A percentile compares a stretch with the other conserved stretches of the same genome.
Conservation (phyloP, 192 early-diverging fungal genomes). For the Linnemannia schmuckeri region DNA sequence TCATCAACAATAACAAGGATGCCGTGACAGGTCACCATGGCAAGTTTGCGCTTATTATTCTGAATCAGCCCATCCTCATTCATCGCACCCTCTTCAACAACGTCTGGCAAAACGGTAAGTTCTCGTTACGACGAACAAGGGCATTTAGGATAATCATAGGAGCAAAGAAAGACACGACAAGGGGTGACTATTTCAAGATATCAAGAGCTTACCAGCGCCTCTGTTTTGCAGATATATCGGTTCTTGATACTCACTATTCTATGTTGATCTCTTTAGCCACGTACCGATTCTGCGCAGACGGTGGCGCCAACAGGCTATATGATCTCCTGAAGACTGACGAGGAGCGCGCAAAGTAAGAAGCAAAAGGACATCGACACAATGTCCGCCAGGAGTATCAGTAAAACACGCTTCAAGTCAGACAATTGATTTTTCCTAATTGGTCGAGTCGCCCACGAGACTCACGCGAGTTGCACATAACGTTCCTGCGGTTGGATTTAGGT, state of each 20-base stretch:
- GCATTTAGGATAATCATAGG: not conserved
- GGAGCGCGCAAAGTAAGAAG: slow-evolving; percentile 55
- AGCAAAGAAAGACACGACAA: not conserved
- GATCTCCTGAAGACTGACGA: slow-evolving; percentile 67
- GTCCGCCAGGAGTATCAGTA: not conserved
- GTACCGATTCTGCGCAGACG: slow-evolving; percentile 84
- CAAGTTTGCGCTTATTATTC: slow-evolving; percentile 71
- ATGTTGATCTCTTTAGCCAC: slow-evolving; percentile 56
- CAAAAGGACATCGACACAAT: not conserved
- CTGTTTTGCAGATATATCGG: not conserved
- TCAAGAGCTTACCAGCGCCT: too few relatives aligned
- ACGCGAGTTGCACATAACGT: slow-evolving; percentile 5
- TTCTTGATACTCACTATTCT: not conserved
- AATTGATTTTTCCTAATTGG: not conserved
- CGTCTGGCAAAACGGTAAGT: slow-evolving; percentile 58
- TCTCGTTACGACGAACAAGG: too few relatives aligned
- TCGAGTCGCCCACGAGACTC: not conserved
- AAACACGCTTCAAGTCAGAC: not conserved
- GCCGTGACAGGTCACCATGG: not conserved
- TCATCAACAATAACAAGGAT: not conserved
- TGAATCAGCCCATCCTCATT: slow-evolving; percentile 78
- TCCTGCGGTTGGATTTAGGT: slow-evolving; percentile 57
- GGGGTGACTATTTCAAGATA: too few relatives aligned
- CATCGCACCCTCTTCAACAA: slow-evolving; percentile 44
- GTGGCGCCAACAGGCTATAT: slow-evolving; percentile 90